Conservation (phyloP, 1,139 yeast genomes). For the Sugiyamaella grinbergsii region DNA sequence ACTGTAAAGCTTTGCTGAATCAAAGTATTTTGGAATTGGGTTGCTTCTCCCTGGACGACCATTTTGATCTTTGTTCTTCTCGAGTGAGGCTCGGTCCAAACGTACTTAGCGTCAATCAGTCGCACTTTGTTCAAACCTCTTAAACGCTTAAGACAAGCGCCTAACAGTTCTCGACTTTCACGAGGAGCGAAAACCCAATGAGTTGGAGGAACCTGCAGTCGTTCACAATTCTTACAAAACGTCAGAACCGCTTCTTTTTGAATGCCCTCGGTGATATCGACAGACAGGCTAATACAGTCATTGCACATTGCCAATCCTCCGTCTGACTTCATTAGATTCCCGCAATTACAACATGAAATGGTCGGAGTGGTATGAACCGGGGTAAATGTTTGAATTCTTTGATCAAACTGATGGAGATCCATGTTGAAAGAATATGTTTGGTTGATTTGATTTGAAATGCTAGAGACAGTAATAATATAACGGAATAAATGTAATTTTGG, state of each 20-base stretch:
- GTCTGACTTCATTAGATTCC: conserved; percentile 88
- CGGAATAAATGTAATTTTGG: too few species aligned
- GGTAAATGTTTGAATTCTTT: conserved; percentile 33
- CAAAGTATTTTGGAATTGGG: conserved; percentile 72
- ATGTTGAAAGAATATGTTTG: conserved; percentile 10
- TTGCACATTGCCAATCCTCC: conserved; percentile 90
- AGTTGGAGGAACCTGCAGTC: conserved; percentile 88
- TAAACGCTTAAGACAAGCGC: conserved; percentile 83
- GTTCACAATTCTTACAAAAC: conserved; percentile 94
- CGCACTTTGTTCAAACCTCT: conserved; percentile 87
- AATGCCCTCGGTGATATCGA: conserved; percentile 92
- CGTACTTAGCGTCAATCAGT: conserved; percentile 86
- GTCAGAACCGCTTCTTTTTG: conserved; percentile 90
- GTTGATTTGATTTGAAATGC: not conserved
- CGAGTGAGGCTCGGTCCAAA: conserved; percentile 99
- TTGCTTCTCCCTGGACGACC: conserved; percentile 94
- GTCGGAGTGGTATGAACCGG: conserved; percentile 63
- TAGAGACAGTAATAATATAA: not conserved
- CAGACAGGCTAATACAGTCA: conserved; percentile 92
- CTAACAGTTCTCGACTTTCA: conserved; percentile 89
- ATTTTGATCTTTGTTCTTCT: conserved; percentile 87
- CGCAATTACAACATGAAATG: conserved; percentile 96
- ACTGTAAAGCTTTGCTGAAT: conserved; percentile 94
- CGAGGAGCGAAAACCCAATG: conserved; percentile 92
- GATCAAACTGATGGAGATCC: conserved; percentile 28